phyloP scores from a whole-genome alignment of 2,329 filamentous ascomycete genomes.

The Fusarium sp. region DNA sequence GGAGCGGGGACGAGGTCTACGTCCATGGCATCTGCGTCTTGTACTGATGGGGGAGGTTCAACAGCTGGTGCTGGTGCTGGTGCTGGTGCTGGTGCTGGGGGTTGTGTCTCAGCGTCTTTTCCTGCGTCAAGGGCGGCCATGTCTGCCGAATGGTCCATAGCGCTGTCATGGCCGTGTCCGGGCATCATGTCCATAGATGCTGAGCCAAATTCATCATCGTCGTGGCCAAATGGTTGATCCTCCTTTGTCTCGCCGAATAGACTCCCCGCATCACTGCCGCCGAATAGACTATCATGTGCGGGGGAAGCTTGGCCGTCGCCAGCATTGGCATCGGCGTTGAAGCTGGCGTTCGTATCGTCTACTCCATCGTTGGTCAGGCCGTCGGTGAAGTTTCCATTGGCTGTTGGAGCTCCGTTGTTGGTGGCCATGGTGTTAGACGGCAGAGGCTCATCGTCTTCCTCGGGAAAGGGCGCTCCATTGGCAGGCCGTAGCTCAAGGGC shows the following conservation, averaged over 20 bases:
- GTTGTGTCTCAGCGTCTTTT: conserved; percentile 48
- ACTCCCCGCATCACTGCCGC: conserved; percentile 83
- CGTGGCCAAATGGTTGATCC: conserved; percentile 77
- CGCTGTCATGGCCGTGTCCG: conserved; percentile 57
- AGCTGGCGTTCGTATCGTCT: conserved; percentile 43
- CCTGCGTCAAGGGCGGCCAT: conserved; percentile 55
- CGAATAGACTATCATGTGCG: conserved; percentile 85
- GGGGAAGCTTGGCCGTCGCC: conserved; percentile 75
- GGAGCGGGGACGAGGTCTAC: conserved; percentile 45
- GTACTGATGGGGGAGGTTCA: conserved; percentile 40
- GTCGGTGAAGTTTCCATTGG: conserved; percentile 63
- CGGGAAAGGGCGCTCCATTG: conserved; percentile 81
- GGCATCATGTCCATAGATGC: conserved; percentile 73
- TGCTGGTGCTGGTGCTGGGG: conserved; percentile 43
- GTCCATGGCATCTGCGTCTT: conserved; percentile 50
- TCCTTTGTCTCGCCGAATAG: conserved; percentile 85
- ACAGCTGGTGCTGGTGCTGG: conserved; percentile 44
- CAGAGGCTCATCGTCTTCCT: conserved; percentile 73
- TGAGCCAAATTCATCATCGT: conserved; percentile 87
- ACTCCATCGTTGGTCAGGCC: conserved; percentile 39
- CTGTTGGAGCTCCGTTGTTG: conserved; percentile 76
- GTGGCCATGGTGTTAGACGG: conserved; percentile 80
- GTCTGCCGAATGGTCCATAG: conserved; percentile 60
- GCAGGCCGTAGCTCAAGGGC: conserved; percentile 88
- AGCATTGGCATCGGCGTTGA: conserved; percentile 33